A percentile compares a stretch with the other conserved stretches of the same genome.
These are phyloP conservation scores for Anisodus acutangulus DNA, from an alignment of 257 asterid genomes.

Conservation along the genomic window DNA sequence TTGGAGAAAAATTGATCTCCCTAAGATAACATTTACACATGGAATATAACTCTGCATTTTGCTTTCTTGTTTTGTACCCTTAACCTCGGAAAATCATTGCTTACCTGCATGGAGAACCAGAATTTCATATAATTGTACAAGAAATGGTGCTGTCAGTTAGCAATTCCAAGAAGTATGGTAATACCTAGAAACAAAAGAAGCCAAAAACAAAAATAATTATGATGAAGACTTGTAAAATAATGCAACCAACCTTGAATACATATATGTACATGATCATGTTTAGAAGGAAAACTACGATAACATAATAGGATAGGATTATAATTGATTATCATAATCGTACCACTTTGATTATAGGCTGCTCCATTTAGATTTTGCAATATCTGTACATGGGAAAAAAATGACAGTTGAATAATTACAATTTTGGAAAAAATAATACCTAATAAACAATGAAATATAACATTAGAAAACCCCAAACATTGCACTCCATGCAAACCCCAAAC, in stretches of 20 bases:
- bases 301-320: neutral
- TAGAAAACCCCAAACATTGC: no score
- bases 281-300: neutral
- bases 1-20: neutral
- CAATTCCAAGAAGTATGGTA: neutral
- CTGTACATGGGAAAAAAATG: neutral
- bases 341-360: slow-evolving; percentile 8
- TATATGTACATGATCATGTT: no score
- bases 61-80: neutral
- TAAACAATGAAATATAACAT: no score
- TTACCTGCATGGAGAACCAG: neutral
- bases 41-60: neutral
- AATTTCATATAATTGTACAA: neutral
- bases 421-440: no score
- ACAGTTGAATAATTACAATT: no score
- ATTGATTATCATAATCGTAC: neutral
- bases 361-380: slow-evolving; percentile 24
- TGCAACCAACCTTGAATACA: neutral
- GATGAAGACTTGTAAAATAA: neutral
- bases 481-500: no score
- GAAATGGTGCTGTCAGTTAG: neutral
- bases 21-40: neutral
- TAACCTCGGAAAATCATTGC: neutral
- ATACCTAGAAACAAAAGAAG: slow-evolving; percentile 15
- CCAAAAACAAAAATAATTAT: neutral